Evolutionary conservation across 2,329 filamentous ascomycete genomes (phyloP).

Genomic region (Rhinocladiella similis): DNA sequence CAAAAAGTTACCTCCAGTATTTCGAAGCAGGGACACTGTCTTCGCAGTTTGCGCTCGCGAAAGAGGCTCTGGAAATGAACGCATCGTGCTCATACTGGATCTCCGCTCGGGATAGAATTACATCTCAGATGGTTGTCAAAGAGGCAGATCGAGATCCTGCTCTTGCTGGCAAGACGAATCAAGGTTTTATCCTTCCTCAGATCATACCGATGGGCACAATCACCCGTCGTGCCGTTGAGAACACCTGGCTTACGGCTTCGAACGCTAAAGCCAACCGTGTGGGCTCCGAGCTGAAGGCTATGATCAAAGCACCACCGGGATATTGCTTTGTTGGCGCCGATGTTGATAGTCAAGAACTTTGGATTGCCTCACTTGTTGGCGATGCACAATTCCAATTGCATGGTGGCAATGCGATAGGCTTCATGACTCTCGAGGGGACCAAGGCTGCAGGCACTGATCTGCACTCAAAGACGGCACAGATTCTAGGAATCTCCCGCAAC

Average conservation of each 20-base stretch:
- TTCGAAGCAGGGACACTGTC: slow-evolving; percentile 88
- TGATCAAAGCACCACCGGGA: slow-evolving; percentile 87
- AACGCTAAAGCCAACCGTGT: slow-evolving; percentile 97
- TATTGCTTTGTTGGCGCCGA: slow-evolving; percentile 96
- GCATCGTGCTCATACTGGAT: slow-evolving; percentile 99
- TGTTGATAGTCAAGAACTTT: slow-evolving; percentile 94
- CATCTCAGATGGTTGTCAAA: slow-evolving; percentile 92
- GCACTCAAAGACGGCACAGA: slow-evolving; percentile 88
- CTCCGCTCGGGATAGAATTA: slow-evolving; percentile 88
- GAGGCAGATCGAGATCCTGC: slow-evolving; percentile 56
- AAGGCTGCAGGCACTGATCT: slow-evolving; percentile 92
- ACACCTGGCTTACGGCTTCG: slow-evolving; percentile 96
- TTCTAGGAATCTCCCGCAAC: slow-evolving; percentile 90
- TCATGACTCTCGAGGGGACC: slow-evolving; percentile 97
- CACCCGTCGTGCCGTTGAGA: slow-evolving; percentile 89
- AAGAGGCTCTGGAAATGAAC: slow-evolving; percentile 96
- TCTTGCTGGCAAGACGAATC: slow-evolving; percentile 34
- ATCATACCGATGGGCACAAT: slow-evolving; percentile 98
- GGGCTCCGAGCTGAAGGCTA: slow-evolving; percentile 93
- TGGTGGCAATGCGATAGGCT: slow-evolving; percentile 94
- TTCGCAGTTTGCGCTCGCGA: slow-evolving; percentile 86
- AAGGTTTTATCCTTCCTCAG: slow-evolving; percentile 92
- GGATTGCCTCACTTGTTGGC: slow-evolving; percentile 94
- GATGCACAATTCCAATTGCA: slow-evolving; percentile 94
- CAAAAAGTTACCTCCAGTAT: slow-evolving; percentile 85